Conservation (phyloP, 352 stramenopile species). For the Plasmopara muralis region DNA sequence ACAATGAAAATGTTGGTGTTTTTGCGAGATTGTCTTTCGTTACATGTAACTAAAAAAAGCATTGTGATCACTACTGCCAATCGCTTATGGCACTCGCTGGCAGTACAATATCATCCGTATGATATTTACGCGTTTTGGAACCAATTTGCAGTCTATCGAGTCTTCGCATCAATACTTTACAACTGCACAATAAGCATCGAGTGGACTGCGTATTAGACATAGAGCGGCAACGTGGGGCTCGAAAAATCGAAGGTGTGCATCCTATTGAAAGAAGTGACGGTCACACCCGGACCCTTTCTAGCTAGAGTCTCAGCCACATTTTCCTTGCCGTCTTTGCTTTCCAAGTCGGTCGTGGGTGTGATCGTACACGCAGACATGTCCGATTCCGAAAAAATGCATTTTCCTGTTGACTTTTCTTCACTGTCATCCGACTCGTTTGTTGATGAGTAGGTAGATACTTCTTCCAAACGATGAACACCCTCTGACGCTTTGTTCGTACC, state of each 20-base stretch:
- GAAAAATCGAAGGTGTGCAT: slow-evolving; percentile 41
- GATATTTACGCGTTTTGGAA: no score
- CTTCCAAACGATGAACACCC: slow-evolving; percentile 15
- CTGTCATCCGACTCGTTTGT: slow-evolving; percentile 11
- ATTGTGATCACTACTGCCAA: no score
- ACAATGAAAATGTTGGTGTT: no score
- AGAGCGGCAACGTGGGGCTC: slow-evolving; percentile 36
- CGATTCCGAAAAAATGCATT: slow-evolving; percentile 14
- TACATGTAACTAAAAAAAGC: no score
- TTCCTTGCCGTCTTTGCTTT: slow-evolving; percentile 7
- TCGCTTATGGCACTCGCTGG: no score
- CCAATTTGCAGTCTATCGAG: no score
- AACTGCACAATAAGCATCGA: no score
- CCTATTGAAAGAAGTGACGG: slow-evolving; percentile 32
- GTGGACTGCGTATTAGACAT: slow-evolving; percentile 22
- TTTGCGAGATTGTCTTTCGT: no score
- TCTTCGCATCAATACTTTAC: no score
- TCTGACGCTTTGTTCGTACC: slow-evolving; percentile 10
- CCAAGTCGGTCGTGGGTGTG: slow-evolving; percentile 10
- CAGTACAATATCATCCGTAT: no score
- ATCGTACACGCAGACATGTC: slow-evolving; percentile 21
- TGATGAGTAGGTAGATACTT: slow-evolving; percentile 13
- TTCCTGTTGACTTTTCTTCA: not conserved
- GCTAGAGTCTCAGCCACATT: not conserved
- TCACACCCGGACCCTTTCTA: slow-evolving; percentile 15